phyloP scores from a whole-genome alignment of 805 yeast genomes.

The Debaryomyces maramus region DNA sequence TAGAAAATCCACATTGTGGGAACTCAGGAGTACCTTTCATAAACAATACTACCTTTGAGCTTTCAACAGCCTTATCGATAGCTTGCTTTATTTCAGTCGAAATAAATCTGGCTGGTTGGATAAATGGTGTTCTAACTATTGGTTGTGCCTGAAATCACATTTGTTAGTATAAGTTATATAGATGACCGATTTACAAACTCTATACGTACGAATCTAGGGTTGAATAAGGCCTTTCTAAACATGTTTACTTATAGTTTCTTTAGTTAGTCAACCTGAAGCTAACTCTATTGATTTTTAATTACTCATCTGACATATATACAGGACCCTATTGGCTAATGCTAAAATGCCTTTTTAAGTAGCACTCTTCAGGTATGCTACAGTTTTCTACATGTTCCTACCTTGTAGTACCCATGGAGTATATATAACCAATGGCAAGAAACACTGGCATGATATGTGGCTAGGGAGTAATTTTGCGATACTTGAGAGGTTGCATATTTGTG shows the following conservation, averaged over 20 bases:
- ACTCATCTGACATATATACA: conserved; percentile 2
- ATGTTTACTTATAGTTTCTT: no score
- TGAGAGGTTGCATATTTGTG: no score
- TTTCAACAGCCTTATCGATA: conserved; percentile 77
- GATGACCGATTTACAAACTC: not conserved
- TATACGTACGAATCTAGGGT: conserved; percentile 16
- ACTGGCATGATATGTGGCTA: no score
- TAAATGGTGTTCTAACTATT: conserved; percentile 1
- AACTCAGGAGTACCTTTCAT: conserved; percentile 99
- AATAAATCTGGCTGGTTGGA: conserved; percentile 44
- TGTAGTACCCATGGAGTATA: no score
- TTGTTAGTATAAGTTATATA: not conserved
- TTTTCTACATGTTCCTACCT: no score
- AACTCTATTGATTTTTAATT: not conserved
- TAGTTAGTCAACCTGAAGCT: no score
- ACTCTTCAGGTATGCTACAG: no score
- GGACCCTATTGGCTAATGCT: not conserved
- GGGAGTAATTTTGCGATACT: no score
- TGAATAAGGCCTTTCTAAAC: conserved; percentile 17
- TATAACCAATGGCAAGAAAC: no score
- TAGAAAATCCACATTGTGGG: conserved; percentile 96
- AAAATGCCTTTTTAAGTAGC: no score
- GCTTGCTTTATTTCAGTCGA: conserved; percentile 81
- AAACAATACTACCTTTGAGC: conserved; percentile 93
- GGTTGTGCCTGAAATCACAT: conserved; percentile 1